Conservation (phyloP, 1,284 basidiomycete genomes). For the Mixia osmundae region DNA sequence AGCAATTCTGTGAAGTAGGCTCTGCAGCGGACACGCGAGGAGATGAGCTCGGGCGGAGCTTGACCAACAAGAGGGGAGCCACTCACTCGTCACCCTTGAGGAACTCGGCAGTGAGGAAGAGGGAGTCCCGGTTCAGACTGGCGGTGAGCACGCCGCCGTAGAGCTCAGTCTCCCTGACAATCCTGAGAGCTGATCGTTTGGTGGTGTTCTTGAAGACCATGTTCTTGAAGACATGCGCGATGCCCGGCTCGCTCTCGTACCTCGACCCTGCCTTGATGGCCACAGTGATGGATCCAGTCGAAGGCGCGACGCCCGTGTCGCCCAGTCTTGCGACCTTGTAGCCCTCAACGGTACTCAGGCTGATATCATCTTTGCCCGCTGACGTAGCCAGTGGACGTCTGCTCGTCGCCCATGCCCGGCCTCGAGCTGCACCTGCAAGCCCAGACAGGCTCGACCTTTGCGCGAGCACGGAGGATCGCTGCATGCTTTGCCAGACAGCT, state of each 20-base stretch:
- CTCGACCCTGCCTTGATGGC: constrained; percentile 75
- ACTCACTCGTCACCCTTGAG: constrained; percentile 88
- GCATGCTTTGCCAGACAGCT: too few relatives aligned
- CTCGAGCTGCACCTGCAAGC: too few relatives aligned
- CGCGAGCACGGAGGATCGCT: too few relatives aligned
- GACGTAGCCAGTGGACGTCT: too few relatives aligned
- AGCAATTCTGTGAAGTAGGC: constrained; percentile 66
- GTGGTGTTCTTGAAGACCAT: constrained; percentile 78
- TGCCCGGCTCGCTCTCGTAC: constrained; percentile 60
- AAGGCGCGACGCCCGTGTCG: constrained; percentile 56
- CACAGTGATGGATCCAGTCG: constrained; percentile 57
- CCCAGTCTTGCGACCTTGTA: constrained; percentile 56
- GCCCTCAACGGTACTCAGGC: constrained; percentile 41
- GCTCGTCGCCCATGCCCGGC: too few relatives aligned
- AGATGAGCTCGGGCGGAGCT: not conserved
- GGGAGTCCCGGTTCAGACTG: constrained; percentile 65
- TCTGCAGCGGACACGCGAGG: constrained; percentile 25
- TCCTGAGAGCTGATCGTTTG: constrained; percentile 67
- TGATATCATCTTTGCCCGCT: too few relatives aligned
- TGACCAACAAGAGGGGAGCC: constrained; percentile 3
- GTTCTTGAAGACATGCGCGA: constrained; percentile 80
- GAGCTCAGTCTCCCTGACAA: constrained; percentile 76
- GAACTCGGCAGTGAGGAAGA: constrained; percentile 83
- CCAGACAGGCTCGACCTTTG: too few relatives aligned
- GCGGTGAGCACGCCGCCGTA: constrained; percentile 81